Percentiles rank a stretch among this genome's conserved stretches.
Conservation (phyloP, 2,329 filamentous ascomycete genomes). For the Kalaharituber pfeilii region DNA sequence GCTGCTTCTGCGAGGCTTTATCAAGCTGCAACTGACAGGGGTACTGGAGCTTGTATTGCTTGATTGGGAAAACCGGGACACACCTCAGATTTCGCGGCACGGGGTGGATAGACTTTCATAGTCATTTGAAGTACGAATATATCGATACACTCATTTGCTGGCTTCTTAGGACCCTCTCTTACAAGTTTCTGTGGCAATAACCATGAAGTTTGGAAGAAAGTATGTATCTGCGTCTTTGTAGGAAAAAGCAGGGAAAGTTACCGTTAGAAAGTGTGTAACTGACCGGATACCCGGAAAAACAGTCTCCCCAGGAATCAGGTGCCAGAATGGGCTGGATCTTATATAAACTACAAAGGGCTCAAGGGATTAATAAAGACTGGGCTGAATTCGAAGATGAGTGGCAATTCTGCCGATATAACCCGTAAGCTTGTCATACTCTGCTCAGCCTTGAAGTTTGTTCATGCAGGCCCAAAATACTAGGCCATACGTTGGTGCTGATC, state of each 20-base stretch:
- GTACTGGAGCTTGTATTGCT: too few relatives aligned
- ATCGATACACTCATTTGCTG: too few relatives aligned
- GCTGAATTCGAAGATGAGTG: constrained; percentile 48
- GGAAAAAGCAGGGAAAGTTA: background rate
- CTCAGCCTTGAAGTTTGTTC: too few relatives aligned
- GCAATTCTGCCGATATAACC: constrained; percentile 69
- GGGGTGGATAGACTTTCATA: too few relatives aligned
- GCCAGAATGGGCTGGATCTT: constrained; percentile 67
- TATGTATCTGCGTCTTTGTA: background rate
- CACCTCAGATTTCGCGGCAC: too few relatives aligned
- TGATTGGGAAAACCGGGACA: too few relatives aligned
- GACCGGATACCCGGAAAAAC: constrained; percentile 1
- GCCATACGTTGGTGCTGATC: background rate
- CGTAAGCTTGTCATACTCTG: too few relatives aligned
- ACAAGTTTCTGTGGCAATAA: too few relatives aligned
- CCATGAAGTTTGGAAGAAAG: constrained; percentile 1
- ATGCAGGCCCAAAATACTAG: background rate
- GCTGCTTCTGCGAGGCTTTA: too few relatives aligned
- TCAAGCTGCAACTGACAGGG: too few relatives aligned
- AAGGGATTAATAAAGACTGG: constrained; percentile 86
- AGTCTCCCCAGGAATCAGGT: constrained; percentile 67
- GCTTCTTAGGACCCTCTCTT: background rate
- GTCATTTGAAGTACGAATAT: too few relatives aligned
- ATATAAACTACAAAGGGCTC: constrained; percentile 78
- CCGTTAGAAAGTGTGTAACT: too few relatives aligned